These are phyloP conservation scores for Penicillium riverlandense DNA, from an alignment of 495 filamentous ascomycete genomes.

Conservation along the genomic window DNA sequence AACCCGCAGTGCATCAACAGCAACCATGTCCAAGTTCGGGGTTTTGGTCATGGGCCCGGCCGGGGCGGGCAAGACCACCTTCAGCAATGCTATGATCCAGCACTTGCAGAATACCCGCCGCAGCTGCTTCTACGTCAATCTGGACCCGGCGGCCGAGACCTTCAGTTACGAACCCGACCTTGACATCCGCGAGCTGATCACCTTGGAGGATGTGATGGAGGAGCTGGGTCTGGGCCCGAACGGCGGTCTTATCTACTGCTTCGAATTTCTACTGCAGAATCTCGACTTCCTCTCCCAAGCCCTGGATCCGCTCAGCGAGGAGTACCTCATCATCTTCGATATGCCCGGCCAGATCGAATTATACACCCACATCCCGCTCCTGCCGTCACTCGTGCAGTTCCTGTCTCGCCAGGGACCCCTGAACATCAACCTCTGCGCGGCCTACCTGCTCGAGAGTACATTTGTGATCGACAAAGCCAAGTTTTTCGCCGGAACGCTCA, in stretches of 20 bases:
- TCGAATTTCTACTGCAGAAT: conserved; percentile 90
- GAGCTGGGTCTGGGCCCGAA: conserved; percentile 91
- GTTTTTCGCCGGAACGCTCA: conserved; percentile 91
- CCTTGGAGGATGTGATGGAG: conserved; percentile 96
- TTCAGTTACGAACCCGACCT: conserved; percentile 90
- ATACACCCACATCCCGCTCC: conserved; percentile 91
- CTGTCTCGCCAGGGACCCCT: conserved; percentile 72
- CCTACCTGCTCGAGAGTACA: conserved; percentile 90
- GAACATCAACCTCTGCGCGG: conserved; percentile 86
- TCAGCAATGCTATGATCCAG: conserved; percentile 87
- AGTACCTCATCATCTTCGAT: conserved; percentile 94
- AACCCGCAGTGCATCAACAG: not conserved
- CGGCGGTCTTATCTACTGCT: conserved; percentile 94
- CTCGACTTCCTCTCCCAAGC: conserved; percentile 88
- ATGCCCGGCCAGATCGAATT: conserved; percentile 99
- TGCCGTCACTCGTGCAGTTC: conserved; percentile 78
- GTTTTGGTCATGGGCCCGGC: conserved; percentile 92
- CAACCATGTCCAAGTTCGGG: conserved; percentile 83
- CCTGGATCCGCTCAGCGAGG: conserved; percentile 81
- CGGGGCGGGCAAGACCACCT: conserved; percentile 89
- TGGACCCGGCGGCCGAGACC: conserved; percentile 90
- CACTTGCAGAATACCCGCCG: conserved; percentile 84
- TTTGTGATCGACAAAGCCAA: conserved; percentile 94
- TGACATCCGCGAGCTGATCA: conserved; percentile 95
- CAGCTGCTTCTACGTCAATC: conserved; percentile 93